Evolutionary conservation across 2,329 filamentous ascomycete genomes (phyloP).

Genomic region (Penicillium sclerotigenum): DNA sequence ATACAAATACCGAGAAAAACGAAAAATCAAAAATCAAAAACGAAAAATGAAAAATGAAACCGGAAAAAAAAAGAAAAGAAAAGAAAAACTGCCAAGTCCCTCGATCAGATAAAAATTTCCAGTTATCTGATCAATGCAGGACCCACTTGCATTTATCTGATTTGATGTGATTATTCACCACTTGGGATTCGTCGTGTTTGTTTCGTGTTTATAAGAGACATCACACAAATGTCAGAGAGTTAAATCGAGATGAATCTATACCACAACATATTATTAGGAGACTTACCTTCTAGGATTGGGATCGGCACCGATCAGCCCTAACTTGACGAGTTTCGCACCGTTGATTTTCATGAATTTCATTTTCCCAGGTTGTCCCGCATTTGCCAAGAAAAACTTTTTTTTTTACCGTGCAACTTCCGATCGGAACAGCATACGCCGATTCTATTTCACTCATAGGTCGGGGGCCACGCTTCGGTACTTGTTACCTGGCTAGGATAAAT

Average conservation of each 20-base stretch:
- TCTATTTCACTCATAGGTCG: not conserved
- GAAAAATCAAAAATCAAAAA: no score
- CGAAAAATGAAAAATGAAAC: not conserved
- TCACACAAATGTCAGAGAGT: not conserved
- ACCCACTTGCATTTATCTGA: constrained; percentile 7
- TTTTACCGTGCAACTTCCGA: not conserved
- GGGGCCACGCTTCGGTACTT: not conserved
- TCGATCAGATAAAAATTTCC: constrained; percentile 20
- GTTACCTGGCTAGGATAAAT: not conserved
- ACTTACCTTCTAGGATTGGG: not conserved
- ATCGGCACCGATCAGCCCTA: not conserved
- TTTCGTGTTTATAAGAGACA: not conserved
- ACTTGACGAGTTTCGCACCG: not conserved
- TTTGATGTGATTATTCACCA: not conserved
- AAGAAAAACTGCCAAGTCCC: not conserved
- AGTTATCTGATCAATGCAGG: constrained; percentile 22
- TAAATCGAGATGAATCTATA: not conserved
- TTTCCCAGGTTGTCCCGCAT: not conserved
- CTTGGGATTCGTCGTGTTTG: not conserved
- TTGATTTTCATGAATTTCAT: not conserved
- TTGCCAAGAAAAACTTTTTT: not conserved
- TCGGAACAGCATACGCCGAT: not conserved
- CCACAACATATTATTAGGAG: not conserved
- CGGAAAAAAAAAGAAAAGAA: no score
- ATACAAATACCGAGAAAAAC: not conserved